Evolutionary conservation across 2,329 filamentous ascomycete species (phyloP).

Genomic region (Fusarium lyarnte): DNA sequence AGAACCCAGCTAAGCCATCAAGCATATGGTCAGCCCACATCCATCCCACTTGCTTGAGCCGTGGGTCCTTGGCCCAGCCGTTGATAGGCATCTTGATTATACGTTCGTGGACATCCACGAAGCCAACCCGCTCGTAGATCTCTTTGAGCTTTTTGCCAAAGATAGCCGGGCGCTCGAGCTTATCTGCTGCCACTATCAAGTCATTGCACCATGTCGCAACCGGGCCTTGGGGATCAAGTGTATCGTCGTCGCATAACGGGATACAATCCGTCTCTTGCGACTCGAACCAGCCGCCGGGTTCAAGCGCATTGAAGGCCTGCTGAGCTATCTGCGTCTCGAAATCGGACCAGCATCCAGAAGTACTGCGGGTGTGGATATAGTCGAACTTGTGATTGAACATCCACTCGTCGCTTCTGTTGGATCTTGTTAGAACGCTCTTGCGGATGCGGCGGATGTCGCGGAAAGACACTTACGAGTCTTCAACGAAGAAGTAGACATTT

Average conservation of each 20-base stretch:
- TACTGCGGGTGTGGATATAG: slow-evolving; percentile 62
- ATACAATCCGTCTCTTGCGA: slow-evolving; percentile 56
- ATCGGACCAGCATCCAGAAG: slow-evolving; percentile 58
- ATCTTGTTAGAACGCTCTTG: background rate
- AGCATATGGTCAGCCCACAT: slow-evolving; percentile 54
- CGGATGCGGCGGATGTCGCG: too few species aligned
- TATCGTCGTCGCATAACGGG: slow-evolving; percentile 56
- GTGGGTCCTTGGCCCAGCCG: slow-evolving; percentile 58
- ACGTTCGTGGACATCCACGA: slow-evolving; percentile 61
- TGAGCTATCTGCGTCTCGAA: slow-evolving; percentile 59
- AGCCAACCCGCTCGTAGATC: slow-evolving; percentile 58
- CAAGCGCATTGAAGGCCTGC: slow-evolving; percentile 57
- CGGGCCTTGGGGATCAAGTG: slow-evolving; percentile 49
- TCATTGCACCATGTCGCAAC: slow-evolving; percentile 52
- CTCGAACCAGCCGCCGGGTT: slow-evolving; percentile 64
- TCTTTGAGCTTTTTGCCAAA: slow-evolving; percentile 47
- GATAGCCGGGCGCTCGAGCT: slow-evolving; percentile 50
- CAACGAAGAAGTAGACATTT: slow-evolving; percentile 78
- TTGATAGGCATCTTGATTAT: slow-evolving; percentile 63
- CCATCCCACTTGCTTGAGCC: slow-evolving; percentile 52
- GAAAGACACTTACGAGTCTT: slow-evolving; percentile 60
- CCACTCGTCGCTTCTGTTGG: slow-evolving; percentile 55
- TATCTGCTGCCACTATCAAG: slow-evolving; percentile 50
- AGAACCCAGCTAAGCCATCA: slow-evolving; percentile 50
- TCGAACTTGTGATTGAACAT: slow-evolving; percentile 62